These are phyloP conservation scores for Solanum tacnaense DNA, from an alignment of 257 asterid species.

Conservation along the genomic window DNA sequence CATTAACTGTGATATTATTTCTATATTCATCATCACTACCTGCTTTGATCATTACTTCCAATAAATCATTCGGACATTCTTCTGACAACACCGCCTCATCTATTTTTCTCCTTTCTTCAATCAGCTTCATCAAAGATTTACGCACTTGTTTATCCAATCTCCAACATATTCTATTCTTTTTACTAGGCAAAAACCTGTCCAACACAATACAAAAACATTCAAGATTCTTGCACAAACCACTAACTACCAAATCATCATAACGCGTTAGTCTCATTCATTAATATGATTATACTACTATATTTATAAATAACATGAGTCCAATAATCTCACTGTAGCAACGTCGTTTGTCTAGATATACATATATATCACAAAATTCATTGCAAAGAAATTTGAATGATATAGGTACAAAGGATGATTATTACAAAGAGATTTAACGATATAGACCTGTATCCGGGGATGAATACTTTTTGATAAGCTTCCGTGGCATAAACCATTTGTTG, in stretches of 20 bases:
- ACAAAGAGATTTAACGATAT: background rate
- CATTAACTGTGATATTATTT: constrained; percentile 25
- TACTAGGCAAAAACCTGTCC: constrained; percentile 59
- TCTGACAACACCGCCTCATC: constrained; percentile 43
- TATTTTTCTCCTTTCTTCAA: constrained; percentile 47
- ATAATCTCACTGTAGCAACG: too few species aligned
- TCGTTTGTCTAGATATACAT: too few species aligned
- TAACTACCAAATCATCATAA: background rate
- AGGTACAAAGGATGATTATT: background rate
- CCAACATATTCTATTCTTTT: constrained; percentile 67
- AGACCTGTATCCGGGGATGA: constrained; percentile 85
- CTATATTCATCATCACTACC: constrained; percentile 36
- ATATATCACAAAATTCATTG: too few species aligned
- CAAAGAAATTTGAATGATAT: too few species aligned
- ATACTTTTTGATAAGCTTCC: constrained; percentile 67
- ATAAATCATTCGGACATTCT: constrained; percentile 70
- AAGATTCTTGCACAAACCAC: background rate
- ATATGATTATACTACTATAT: background rate
- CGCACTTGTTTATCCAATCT: constrained; percentile 51
- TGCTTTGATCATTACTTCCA: constrained; percentile 79
- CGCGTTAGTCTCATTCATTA: background rate
- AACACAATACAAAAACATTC: background rate
- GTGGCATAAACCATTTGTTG: constrained; percentile 88
- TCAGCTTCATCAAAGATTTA: constrained; percentile 54
- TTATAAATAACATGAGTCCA: too few species aligned